These are phyloP conservation scores for Cicer yamashitae DNA, from an alignment of 306 rosid genomes.

Conservation along the genomic window DNA sequence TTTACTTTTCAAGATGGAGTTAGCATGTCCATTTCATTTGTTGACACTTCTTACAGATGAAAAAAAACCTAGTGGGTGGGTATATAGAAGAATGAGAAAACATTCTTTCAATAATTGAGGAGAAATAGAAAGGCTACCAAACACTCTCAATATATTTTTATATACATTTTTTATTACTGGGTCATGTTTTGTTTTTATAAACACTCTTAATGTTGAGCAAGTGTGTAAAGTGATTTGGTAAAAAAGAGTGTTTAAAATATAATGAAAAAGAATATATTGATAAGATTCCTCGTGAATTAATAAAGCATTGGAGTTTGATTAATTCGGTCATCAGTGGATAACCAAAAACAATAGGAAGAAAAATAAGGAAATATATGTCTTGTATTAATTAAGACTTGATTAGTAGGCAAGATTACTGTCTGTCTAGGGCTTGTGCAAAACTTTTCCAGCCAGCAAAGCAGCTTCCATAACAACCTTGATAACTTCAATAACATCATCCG, in stretches of 20 bases:
- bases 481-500: conserved; percentile 68
- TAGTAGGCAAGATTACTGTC: not conserved
- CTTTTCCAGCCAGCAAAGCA: conserved; percentile 86
- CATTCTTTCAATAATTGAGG: not conserved
- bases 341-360: conserved; percentile 34
- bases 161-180: not conserved
- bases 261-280: not conserved
- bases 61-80: not conserved
- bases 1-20: not conserved
- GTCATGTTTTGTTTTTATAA: not conserved
- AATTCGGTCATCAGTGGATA: conserved; percentile 27
- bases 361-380: not conserved
- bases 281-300: conserved; percentile 24
- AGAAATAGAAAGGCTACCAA: not conserved
- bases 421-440: conserved; percentile 75
- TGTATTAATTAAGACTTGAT: conserved; percentile 14
- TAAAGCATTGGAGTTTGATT: conserved; percentile 29
- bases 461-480: conserved; percentile 83
- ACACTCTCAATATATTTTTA: not conserved
- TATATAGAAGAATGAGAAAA: not conserved
- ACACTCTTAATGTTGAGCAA: not conserved
- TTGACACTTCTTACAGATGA: conserved; percentile 6
- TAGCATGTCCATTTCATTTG: not conserved
- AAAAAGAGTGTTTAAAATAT: not conserved
- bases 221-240: not conserved